Conservation (phyloP, 192 early-diverging fungal genomes). For the Coemansia guatemalensis region DNA sequence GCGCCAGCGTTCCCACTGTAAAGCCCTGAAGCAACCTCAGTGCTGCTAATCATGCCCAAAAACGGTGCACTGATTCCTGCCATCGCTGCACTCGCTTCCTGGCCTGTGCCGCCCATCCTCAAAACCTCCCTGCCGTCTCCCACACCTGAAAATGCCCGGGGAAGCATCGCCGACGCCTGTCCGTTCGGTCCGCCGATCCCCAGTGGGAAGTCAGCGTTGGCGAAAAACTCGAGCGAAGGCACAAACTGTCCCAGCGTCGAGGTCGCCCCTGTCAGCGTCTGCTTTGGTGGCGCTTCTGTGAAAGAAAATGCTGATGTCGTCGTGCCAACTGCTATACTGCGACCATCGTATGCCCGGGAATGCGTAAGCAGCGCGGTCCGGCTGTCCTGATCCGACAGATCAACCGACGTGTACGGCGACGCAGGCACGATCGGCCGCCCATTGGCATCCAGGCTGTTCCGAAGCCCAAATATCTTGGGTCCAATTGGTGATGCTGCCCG, state of each 20-base stretch:
- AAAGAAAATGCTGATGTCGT: background rate
- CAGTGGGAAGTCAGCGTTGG: slow-evolving; percentile 48
- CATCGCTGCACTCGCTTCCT: background rate
- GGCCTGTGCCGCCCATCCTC: background rate
- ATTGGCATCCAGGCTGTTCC: slow-evolving; percentile 21
- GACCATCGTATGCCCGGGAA: background rate
- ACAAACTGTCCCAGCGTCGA: slow-evolving; percentile 43
- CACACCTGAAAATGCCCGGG: slow-evolving; percentile 14
- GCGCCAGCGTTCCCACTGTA: background rate
- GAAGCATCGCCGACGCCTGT: slow-evolving; percentile 29
- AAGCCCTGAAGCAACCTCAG: background rate
- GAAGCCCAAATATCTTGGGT: slow-evolving; percentile 23
- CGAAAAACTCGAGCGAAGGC: slow-evolving; percentile 51
- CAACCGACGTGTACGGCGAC: slow-evolving; percentile 39
- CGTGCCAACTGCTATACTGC: background rate
- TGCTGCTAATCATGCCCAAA: background rate
- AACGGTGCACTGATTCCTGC: background rate
- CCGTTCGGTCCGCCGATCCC: slow-evolving; percentile 50
- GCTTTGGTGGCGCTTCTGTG: background rate
- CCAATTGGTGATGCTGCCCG: slow-evolving; percentile 4
- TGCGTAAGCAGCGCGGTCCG: background rate
- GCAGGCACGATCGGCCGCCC: slow-evolving; percentile 41
- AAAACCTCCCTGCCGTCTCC: background rate
- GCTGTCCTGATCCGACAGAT: slow-evolving; percentile 9
- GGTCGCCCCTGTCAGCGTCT: background rate